Evolutionary conservation across 805 yeast genomes (phyloP), one percentile per base, ranked within the genome.

Genomic region (Ogataea minuta): DNA sequence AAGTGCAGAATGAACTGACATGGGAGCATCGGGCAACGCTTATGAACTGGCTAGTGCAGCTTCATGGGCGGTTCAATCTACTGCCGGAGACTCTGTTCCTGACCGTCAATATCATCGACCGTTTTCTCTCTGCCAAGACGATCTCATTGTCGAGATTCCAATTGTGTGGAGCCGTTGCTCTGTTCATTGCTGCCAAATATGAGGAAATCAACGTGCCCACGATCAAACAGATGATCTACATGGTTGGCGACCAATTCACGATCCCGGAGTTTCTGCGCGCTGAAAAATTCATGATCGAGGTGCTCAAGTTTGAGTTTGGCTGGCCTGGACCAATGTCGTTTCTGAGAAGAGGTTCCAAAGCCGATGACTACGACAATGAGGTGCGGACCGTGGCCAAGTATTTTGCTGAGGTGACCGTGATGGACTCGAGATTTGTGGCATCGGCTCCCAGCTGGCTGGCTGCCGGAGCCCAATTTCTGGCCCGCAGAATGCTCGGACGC

Each of bases 191-290:
- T 19, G 91, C 96, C n/a, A 89, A 89, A 63, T 86, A 84, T 60
- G 96, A 89, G 64, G 97, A 89, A 63, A 91, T 90, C 17, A 82
- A 80, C 56, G 75, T 86, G 9, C 97, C 96, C n/a, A 81, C 90
- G 17, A 81, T 89, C 21, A 74, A 81, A 40, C 85, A 86, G 63
- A 88, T 85, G 64, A 81, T 93, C 8, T 84, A 83, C 58, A 84
- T 86, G 55, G 84, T 95, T 28, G 95, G 86, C 55, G 88, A 89
- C 39, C 84, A 87, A 16, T 85, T 79, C 55, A 72, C 83, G 10
- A 83, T 79, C 53, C 81, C 78, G 28, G 90, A 84, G 54, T 84
- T 89, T 42, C 73, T 86, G 47, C 79, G 74, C 49, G 95, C 95
- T 21, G 97, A 89, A 64, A 78, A 81, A 63, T 81, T 74, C 53